phyloP scores from a whole-genome alignment of 1,284 basidiomycete species.

The Cutaneotrichosporon dermatis region DNA sequence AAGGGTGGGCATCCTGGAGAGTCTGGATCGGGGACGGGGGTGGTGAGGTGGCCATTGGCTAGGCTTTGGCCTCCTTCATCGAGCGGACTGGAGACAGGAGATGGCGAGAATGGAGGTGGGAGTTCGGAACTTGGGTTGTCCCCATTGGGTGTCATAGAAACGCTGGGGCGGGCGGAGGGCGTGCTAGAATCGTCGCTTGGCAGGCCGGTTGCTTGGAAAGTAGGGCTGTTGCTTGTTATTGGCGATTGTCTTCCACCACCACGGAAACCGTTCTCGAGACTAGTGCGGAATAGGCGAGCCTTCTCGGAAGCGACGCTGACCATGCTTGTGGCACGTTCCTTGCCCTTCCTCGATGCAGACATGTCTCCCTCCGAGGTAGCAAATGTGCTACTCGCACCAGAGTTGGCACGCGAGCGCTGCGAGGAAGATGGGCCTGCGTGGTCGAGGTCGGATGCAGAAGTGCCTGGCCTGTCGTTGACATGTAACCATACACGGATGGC shows the following conservation, averaged over 20 bases:
- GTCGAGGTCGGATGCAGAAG: not conserved
- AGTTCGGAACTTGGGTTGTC: slow-evolving; percentile 4
- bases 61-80: no score
- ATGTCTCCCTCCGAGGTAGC: slow-evolving; percentile 3
- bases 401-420: slow-evolving; percentile 1
- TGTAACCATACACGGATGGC: slow-evolving; percentile 45
- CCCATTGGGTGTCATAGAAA: not conserved
- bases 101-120: slow-evolving; percentile 2
- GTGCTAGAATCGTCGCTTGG: not conserved
- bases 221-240: no score
- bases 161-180: not conserved
- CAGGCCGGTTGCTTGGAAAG: not conserved
- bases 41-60: no score
- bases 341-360: slow-evolving; percentile 28
- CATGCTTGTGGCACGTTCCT: slow-evolving; percentile 36
- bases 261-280: slow-evolving; percentile 10
- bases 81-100: not conserved
- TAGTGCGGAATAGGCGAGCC: slow-evolving; percentile 11
- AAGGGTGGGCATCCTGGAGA: no score
- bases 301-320: slow-evolving; percentile 31
- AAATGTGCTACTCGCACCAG: slow-evolving; percentile 2
- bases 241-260: not conserved
- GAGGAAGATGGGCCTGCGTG: not conserved
- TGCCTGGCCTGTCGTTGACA: slow-evolving; percentile 17
- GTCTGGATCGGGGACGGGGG: no score